Conservation (phyloP, 352 stramenopile species). For the Phytophthora pseudosyringae region DNA sequence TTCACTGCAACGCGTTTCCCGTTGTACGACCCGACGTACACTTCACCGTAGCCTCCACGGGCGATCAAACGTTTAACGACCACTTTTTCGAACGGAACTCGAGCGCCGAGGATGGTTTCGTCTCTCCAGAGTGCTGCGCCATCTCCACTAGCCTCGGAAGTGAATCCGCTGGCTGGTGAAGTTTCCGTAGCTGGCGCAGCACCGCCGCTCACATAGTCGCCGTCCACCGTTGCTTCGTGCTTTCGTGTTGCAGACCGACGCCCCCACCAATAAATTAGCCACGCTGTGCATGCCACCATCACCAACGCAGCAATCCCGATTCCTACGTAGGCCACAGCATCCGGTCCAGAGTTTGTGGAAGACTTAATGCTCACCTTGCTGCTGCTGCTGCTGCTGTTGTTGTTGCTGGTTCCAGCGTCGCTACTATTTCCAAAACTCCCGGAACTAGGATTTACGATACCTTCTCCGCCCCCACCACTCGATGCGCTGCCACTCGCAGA, state of each 20-base stretch:
- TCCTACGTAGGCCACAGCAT: constrained; percentile 7
- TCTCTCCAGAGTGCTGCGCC: constrained; percentile 15
- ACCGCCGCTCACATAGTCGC: background rate
- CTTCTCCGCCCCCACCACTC: background rate
- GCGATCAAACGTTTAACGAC: constrained; percentile 20
- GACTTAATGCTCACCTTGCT: background rate
- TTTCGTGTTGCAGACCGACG: background rate
- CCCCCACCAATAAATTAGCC: background rate
- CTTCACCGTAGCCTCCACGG: constrained; percentile 36
- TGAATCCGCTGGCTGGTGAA: background rate
- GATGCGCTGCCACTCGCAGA: background rate
- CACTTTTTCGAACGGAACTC: constrained; percentile 40
- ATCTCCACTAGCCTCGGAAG: background rate
- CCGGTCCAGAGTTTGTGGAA: background rate
- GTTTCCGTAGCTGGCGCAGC: background rate
- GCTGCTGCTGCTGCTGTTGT: background rate
- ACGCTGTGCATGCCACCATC: background rate
- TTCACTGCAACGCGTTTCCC: constrained; percentile 32
- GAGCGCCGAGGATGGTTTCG: constrained; percentile 29
- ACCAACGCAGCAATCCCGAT: background rate
- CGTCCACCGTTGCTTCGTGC: background rate
- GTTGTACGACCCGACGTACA: constrained; percentile 26
- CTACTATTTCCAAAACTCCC: background rate
- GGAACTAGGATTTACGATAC: background rate
- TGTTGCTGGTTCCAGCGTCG: background rate